Percentiles rank a stretch among this genome's conserved stretches.
Evolutionary conservation across 2,329 filamentous ascomycete species (phyloP).

Genomic region (Cladophialophora chaetospira): DNA sequence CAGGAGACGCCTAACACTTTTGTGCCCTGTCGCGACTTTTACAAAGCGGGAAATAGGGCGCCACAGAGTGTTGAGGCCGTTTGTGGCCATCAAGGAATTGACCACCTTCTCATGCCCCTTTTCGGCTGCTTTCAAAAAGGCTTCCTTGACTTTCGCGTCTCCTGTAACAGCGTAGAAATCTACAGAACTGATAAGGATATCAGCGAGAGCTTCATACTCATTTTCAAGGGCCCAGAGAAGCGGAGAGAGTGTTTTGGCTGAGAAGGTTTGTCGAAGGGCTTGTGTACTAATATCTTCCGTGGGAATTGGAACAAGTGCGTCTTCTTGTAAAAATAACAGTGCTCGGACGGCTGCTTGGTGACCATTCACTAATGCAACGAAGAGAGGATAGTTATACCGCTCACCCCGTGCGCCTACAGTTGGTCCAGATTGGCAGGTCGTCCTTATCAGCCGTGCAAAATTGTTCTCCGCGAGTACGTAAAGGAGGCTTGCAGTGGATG

Average conservation of each 20-base stretch:
- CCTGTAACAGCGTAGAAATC: not conserved
- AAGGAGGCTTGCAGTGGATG: conserved; percentile 30
- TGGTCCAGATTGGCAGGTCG: conserved; percentile 40
- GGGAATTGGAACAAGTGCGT: too few species aligned
- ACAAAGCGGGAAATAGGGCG: too few species aligned
- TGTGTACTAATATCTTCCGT: too few species aligned
- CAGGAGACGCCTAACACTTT: too few species aligned
- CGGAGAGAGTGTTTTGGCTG: too few species aligned
- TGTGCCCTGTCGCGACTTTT: too few species aligned
- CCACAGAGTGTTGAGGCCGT: not conserved
- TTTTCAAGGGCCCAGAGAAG: conserved; percentile 29
- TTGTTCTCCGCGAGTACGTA: conserved; percentile 25
- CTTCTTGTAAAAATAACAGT: too few species aligned
- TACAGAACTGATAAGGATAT: not conserved
- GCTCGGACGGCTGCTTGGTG: not conserved
- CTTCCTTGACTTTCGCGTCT: not conserved
- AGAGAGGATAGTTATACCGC: conserved; percentile 31
- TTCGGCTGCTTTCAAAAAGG: not conserved
- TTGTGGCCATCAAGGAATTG: not conserved
- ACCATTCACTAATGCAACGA: conserved; percentile 19
- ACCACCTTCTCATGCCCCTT: not conserved
- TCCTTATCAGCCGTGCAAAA: conserved; percentile 35
- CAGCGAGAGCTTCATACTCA: conserved; percentile 18
- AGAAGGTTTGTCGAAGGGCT: too few species aligned
- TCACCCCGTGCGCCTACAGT: conserved; percentile 30